These are phyloP conservation scores for Talaromyces wortmannii DNA, from an alignment of 495 filamentous ascomycete genomes.

Conservation along the genomic window DNA sequence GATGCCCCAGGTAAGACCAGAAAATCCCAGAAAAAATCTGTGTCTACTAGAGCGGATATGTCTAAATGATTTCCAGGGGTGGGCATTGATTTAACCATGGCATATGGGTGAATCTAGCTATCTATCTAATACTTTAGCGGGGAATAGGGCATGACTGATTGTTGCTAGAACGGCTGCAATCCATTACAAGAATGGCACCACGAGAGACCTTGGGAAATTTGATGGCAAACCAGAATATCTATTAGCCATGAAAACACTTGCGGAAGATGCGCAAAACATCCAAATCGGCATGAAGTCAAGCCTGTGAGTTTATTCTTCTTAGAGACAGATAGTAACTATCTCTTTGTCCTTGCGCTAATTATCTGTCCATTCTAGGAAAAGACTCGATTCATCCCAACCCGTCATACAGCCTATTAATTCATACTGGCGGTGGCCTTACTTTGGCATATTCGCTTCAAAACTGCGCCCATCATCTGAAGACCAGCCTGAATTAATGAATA, in stretches of 20 bases:
- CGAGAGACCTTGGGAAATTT: slow-evolving; percentile 2
- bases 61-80: background rate
- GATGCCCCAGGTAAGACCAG: slow-evolving; percentile 1
- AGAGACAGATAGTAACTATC: background rate
- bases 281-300: background rate
- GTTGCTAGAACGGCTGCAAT: background rate
- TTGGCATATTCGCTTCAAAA: background rate
- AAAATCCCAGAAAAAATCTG: background rate
- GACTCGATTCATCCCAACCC: background rate
- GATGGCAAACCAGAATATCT: slow-evolving; percentile 1
- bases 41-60: background rate
- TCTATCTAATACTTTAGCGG: background rate
- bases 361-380: background rate
- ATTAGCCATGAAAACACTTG: slow-evolving; percentile 3
- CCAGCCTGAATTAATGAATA: background rate
- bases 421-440: background rate
- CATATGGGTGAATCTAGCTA: slow-evolving; percentile 2
- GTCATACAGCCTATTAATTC: background rate
- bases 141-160: background rate
- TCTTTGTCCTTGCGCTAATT: background rate
- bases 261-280: slow-evolving; percentile 1
- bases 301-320: background rate
- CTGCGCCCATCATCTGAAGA: background rate
- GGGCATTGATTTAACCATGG: slow-evolving; percentile 1
- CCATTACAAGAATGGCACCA: slow-evolving; percentile 2